Evolutionary conservation across 2,329 filamentous ascomycete genomes (phyloP).

Genomic region (Trichoderma afroharzianum): DNA sequence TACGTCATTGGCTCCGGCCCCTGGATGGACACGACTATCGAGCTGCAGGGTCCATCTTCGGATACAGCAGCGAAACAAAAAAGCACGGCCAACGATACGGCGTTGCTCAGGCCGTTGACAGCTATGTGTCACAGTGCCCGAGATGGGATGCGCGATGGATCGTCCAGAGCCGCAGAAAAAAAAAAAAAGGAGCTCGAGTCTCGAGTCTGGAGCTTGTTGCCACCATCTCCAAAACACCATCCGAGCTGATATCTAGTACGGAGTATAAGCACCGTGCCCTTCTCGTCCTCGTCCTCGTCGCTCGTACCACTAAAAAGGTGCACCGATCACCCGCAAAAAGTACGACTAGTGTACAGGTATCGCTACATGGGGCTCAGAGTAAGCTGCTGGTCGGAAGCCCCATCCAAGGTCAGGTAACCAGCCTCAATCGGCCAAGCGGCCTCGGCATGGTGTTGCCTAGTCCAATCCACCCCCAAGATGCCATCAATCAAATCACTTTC

Average conservation of each 20-base stretch:
- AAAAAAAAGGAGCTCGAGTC: not conserved
- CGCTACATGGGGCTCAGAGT: not conserved
- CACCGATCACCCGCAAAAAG: not conserved
- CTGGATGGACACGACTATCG: slow-evolving; percentile 6
- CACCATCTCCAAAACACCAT: not conserved
- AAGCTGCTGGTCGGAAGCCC: not conserved
- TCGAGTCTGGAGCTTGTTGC: not conserved
- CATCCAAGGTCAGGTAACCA: slow-evolving; percentile 3
- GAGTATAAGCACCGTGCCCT: not conserved
- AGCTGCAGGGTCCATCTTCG: not conserved
- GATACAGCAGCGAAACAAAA: not conserved
- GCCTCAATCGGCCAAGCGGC: slow-evolving; percentile 11
- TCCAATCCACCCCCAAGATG: not conserved
- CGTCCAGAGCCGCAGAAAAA: not conserved
- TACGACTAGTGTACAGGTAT: not conserved
- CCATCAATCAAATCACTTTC: not conserved
- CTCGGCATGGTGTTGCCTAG: slow-evolving; percentile 8
- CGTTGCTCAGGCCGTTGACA: not conserved
- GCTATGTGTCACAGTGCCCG: not conserved
- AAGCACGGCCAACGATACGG: not conserved
- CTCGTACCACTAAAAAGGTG: not conserved
- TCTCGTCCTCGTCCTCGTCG: not conserved
- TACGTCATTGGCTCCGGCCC: slow-evolving; percentile 16
- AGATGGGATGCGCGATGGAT: not conserved
- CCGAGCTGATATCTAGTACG: not conserved